Evolutionary conservation across 495 filamentous ascomycete species (phyloP).

Genomic region (Tuber borchii): DNA sequence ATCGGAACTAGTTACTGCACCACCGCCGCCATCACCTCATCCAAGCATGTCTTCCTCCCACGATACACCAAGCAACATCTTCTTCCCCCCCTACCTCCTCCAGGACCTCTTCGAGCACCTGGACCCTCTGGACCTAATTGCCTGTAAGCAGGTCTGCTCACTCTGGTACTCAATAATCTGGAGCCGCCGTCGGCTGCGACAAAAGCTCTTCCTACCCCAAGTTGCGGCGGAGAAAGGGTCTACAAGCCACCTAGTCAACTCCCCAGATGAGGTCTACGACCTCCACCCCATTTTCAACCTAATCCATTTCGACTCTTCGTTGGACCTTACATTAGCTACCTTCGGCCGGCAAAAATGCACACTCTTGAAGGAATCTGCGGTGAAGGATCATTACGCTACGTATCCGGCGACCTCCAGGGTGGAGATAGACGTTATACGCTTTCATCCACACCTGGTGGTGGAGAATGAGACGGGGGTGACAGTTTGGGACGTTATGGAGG

Average conservation of each 20-base stretch:
- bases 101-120: slow-evolving; percentile 26
- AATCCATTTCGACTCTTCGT: slow-evolving; percentile 25
- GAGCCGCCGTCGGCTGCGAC: slow-evolving; percentile 25
- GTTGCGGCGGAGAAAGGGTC: neutral
- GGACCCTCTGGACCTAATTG: slow-evolving; percentile 13
- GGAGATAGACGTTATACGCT: slow-evolving; percentile 22
- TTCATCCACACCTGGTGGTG: slow-evolving; percentile 24
- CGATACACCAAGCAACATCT: neutral
- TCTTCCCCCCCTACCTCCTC: slow-evolving; percentile 25
- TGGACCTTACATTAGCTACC: slow-evolving; percentile 8
- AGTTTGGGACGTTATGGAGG: slow-evolving; percentile 26
- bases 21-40: neutral
- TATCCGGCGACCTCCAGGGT: slow-evolving; percentile 14
- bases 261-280: slow-evolving; percentile 1
- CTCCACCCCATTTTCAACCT: slow-evolving; percentile 28
- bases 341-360: slow-evolving; percentile 13
- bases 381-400: slow-evolving; percentile 21
- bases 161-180: slow-evolving; percentile 26
- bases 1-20: neutral
- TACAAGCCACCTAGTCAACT: slow-evolving; percentile 4
- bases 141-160: slow-evolving; percentile 15
- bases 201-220: slow-evolving; percentile 14
- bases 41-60: neutral
- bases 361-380: slow-evolving; percentile 6
- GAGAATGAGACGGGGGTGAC: slow-evolving; percentile 22